phyloP scores from a whole-genome alignment of 371 early-diverging fungal genomes.

The Apophysomyces elegans region DNA sequence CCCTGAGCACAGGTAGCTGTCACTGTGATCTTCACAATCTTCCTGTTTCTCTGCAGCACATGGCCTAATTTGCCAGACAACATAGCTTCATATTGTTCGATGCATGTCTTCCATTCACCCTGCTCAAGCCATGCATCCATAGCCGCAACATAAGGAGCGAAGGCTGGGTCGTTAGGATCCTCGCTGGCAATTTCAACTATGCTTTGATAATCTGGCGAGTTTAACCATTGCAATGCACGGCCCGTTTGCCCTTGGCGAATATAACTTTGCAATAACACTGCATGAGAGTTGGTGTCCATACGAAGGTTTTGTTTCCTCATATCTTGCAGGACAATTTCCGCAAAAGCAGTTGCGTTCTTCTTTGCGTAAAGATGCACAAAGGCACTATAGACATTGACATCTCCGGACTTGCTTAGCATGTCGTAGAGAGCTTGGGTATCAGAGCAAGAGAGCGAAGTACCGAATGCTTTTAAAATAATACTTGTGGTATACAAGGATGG shows the following conservation, averaged over 20 bases:
- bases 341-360: constrained; percentile 10
- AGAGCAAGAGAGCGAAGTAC: constrained; percentile 7
- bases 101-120: constrained; percentile 30
- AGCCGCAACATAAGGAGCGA: constrained; percentile 36
- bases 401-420: constrained; percentile 8
- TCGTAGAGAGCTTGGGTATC: constrained; percentile 8
- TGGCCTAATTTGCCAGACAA: neutral
- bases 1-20: constrained; percentile 21
- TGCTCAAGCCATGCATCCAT: constrained; percentile 31
- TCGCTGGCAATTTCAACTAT: neutral
- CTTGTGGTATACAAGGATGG: constrained; percentile 14
- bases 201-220: constrained; percentile 10
- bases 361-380: constrained; percentile 30
- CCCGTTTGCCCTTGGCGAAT: constrained; percentile 25
- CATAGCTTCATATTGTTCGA: constrained; percentile 14
- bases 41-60: constrained; percentile 24
- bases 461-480: neutral
- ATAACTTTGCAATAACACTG: constrained; percentile 27
- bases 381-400: constrained; percentile 22
- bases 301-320: constrained; percentile 20
- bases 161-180: neutral
- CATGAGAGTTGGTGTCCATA: constrained; percentile 14
- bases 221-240: constrained; percentile 23
- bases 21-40: constrained; percentile 32
- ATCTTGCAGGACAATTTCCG: constrained; percentile 18